Evolutionary conservation across 2,329 filamentous ascomycete species (phyloP).

Genomic region (Tolypocladium paradoxum): DNA sequence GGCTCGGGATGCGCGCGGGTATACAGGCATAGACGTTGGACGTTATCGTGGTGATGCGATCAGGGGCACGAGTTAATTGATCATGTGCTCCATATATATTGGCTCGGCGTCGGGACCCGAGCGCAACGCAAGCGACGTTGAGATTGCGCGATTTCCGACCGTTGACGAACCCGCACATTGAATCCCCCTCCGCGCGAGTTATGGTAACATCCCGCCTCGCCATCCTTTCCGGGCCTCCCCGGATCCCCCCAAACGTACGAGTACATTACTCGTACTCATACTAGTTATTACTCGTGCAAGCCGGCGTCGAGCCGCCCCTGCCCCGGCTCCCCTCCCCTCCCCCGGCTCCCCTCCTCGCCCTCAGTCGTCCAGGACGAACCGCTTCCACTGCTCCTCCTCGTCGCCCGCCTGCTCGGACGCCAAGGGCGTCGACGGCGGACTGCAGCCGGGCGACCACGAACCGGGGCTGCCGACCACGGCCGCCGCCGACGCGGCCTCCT

Average conservation of each 20-base stretch:
- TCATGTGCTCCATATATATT: not conserved
- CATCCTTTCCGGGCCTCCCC: not conserved
- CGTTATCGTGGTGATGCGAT: not conserved
- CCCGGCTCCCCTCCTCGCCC: not conserved
- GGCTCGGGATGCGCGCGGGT: not conserved
- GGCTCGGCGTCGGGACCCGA: not conserved
- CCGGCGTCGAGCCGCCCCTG: not conserved
- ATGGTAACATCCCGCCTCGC: not conserved
- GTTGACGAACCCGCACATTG: not conserved
- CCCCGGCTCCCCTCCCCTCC: not conserved
- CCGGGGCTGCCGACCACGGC: not conserved
- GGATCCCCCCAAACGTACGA: no score
- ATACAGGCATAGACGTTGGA: not conserved
- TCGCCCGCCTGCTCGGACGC: not conserved
- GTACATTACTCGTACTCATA: not conserved
- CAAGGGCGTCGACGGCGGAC: not conserved
- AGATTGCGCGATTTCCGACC: not conserved
- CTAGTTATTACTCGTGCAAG: no score
- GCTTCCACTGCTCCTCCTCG: not conserved
- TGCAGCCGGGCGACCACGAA: not conserved
- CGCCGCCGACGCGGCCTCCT: not conserved
- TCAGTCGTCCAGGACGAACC: not conserved
- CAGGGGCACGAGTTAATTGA: not conserved
- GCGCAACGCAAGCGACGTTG: not conserved
- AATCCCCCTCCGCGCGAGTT: not conserved